Percentiles rank a stretch among this genome's conserved stretches.
Evolutionary conservation across 805 yeast genomes (phyloP).

Genomic region (Pichia heedii): DNA sequence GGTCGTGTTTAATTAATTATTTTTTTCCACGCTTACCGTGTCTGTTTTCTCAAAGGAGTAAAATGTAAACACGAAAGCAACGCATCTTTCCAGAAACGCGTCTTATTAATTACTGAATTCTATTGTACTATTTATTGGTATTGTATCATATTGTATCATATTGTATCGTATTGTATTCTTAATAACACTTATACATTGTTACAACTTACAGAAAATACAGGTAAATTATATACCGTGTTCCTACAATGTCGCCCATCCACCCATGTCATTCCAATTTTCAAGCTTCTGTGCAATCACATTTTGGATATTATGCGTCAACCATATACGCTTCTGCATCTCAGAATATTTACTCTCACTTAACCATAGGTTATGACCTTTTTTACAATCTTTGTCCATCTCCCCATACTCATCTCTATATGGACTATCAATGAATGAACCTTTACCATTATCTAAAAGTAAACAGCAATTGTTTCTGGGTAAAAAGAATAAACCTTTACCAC

Average conservation of each 20-base stretch:
- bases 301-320: constrained; percentile 75
- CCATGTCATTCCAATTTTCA: constrained; percentile 73
- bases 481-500: constrained; percentile 59
- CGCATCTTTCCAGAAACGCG: no score
- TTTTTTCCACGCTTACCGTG: no score
- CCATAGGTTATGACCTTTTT: constrained; percentile 62
- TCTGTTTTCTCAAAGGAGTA: no score
- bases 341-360: constrained; percentile 56
- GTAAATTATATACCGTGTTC: neutral
- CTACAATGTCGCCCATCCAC: constrained; percentile 89
- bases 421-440: constrained; percentile 76
- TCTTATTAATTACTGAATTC: neutral
- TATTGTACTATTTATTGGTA: neutral
- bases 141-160: no score
- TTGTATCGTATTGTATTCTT: no score
- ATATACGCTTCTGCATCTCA: constrained; percentile 52
- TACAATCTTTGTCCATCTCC: constrained; percentile 67
- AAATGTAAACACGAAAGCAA: no score
- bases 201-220: no score
- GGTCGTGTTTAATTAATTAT: no score
- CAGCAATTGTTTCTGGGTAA: constrained; percentile 61
- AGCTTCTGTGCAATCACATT: constrained; percentile 70
- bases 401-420: constrained; percentile 87
- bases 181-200: no score
- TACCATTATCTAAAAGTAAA: constrained; percentile 56